Percentiles rank a stretch among this genome's conserved stretches.
Conservation (phyloP, 495 filamentous ascomycete species). For the Penicillium steckii region DNA sequence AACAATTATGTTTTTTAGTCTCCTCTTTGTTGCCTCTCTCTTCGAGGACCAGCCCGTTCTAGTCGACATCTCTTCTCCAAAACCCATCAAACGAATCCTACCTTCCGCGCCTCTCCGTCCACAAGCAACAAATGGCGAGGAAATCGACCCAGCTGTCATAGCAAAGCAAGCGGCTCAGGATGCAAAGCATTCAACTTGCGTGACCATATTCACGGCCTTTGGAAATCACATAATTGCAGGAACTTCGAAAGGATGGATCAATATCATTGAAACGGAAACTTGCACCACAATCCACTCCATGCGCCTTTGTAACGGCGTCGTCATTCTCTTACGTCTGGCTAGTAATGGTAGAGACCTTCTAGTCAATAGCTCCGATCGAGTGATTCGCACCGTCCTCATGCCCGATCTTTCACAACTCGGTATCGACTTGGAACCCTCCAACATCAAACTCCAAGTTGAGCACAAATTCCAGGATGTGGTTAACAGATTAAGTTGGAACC, state of each 20-base stretch:
- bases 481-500: conserved; percentile 91
- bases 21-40: conserved; percentile 80
- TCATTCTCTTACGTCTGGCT: conserved; percentile 83
- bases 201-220: conserved; percentile 77
- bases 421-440: conserved; percentile 41
- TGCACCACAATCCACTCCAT: conserved; percentile 80
- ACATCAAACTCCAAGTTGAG: conserved; percentile 83
- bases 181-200: conserved; percentile 90
- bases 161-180: conserved; percentile 90
- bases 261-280: conserved; percentile 81
- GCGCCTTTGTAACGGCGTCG: conserved; percentile 79
- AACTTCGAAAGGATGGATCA: conserved; percentile 92
- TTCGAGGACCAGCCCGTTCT: conserved; percentile 91
- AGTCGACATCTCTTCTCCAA: conserved; percentile 69
- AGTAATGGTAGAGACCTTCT: conserved; percentile 81
- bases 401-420: conserved; percentile 57
- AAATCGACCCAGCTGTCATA: conserved; percentile 57
- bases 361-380: conserved; percentile 85
- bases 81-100: conserved; percentile 69
- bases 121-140: conserved; percentile 55
- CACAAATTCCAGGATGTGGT: conserved; percentile 99
- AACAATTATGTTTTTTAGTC: conserved; percentile 42
- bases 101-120: conserved; percentile 77
- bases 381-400: conserved; percentile 84
- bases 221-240: conserved; percentile 88